phyloP scores from a whole-genome alignment of 2,329 filamentous ascomycete genomes.

The Lasiodiplodia theobromae region DNA sequence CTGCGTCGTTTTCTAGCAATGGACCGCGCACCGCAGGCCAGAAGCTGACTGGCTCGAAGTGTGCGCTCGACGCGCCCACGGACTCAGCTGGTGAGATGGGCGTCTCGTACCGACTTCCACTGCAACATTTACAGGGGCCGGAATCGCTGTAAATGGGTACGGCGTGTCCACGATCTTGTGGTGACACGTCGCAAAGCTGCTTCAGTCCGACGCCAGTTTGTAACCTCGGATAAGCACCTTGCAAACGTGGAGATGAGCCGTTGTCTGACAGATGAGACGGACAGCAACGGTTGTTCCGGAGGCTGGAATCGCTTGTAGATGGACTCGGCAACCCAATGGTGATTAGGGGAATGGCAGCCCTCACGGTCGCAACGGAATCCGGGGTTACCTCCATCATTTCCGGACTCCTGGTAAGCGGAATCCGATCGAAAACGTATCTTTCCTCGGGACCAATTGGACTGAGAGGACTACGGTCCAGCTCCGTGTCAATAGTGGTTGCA shows the following conservation, averaged over 20 bases:
- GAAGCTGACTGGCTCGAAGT: neutral
- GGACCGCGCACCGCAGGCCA: no score
- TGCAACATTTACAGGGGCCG: neutral
- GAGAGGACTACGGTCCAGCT: neutral
- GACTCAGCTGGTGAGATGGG: neutral
- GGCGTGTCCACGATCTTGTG: neutral
- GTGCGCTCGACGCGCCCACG: neutral
- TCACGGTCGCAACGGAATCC: neutral
- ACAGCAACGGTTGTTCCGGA: neutral
- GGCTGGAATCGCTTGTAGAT: neutral
- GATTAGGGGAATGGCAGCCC: neutral
- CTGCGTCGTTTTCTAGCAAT: neutral
- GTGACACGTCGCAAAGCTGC: conserved; percentile 4
- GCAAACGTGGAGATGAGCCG: neutral
- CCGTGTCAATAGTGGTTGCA: neutral
- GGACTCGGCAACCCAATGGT: neutral
- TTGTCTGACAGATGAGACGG: neutral
- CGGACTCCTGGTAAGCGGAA: neutral
- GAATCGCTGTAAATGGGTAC: neutral
- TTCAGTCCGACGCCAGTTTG: neutral
- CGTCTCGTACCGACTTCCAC: neutral
- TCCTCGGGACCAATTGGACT: neutral
- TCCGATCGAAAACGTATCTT: neutral
- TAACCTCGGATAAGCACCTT: no score
- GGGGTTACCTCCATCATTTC: neutral